Percentiles rank a stretch among this genome's conserved stretches.
These are phyloP conservation scores for Annulohypoxylon maeteangense DNA, from an alignment of 495 filamentous ascomycete genomes.

Conservation along the genomic window DNA sequence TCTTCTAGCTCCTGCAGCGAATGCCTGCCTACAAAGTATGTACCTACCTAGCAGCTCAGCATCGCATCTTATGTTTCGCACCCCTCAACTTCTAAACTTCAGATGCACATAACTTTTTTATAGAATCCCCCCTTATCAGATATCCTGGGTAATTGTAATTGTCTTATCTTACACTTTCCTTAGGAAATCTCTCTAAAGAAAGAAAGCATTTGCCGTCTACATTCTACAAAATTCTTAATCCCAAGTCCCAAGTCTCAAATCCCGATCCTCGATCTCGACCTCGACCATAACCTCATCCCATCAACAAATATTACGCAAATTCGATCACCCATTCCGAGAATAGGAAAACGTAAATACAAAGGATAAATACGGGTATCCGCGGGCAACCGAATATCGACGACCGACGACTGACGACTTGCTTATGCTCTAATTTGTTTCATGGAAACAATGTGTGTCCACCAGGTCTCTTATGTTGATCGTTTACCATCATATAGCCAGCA, in stretches of 20 bases:
- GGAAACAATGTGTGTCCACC: slow-evolving; percentile 32
- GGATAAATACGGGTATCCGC: background rate
- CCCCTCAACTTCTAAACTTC: background rate
- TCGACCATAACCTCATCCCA: too few relatives aligned
- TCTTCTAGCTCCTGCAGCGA: too few relatives aligned
- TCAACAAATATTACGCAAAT: slow-evolving; percentile 29
- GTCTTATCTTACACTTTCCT: background rate
- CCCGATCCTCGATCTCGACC: background rate
- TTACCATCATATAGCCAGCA: too few relatives aligned
- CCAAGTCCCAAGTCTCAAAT: background rate
- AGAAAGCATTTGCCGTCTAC: background rate
- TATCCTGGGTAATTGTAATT: background rate
- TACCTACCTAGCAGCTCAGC: background rate
- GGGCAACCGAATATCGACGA: background rate
- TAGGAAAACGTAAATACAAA: slow-evolving; percentile 18
- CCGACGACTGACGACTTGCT: background rate
- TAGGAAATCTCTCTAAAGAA: background rate
- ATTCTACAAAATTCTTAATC: background rate
- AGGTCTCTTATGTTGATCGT: background rate
- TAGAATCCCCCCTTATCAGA: background rate
- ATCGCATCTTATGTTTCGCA: slow-evolving; percentile 3
- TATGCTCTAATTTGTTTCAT: slow-evolving; percentile 17
- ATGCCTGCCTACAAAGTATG: background rate
- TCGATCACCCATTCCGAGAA: slow-evolving; percentile 8
- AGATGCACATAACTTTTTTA: background rate